Base-by-base conservation (phyloP, 805 yeast genomes). In the Lipomyces starkeyi region DNA sequence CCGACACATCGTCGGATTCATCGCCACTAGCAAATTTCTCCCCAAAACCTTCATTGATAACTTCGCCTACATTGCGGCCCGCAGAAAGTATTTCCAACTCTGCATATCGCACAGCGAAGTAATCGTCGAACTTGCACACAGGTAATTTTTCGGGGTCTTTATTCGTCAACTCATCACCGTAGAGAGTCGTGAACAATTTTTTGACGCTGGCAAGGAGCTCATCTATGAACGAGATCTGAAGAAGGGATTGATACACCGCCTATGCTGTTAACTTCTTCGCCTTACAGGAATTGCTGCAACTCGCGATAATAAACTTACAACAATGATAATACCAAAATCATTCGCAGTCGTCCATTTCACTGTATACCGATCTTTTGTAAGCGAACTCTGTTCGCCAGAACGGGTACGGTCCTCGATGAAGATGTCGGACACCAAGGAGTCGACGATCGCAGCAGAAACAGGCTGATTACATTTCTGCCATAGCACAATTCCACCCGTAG, bases 401-500 rank as follows among this genome's bases (percentile, higher is more conserved):
- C 29, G 20, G 14, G 47, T 20, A 8, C 66, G 70, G 49, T 52
- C 76, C 55, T 80, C 78, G 65, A 87, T 82, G 71, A 86, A 80
- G 29, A 82, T 82, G 52, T 82, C 82, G n/a, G 83, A 78, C 58
- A 87, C 81, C 54, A 87, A 80, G 8, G 83, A 75, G 72, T 86
- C 86, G 62, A 85, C 76, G 0, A 84, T 78, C 1, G 78, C 58
- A 17, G 78, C 79, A 0, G 86, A 77, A 20, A 84, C 79, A 69
- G 77, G 79, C 73, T 73, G 80, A 2, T 81, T 78, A 37, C 82
- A 80, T 65, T 82, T 76, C 73, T 82, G 81, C 83, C 83, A 86
- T 17, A 83, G 78, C 29, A 87, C 87, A 11, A 82, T 75, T 0
- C 91, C 91, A 9, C 85, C 82, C 0, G 83, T 81, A 3, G 84